Evolutionary conservation across 495 filamentous ascomycete species (phyloP).

Genomic region (Rostrohypoxylon terebratum): DNA sequence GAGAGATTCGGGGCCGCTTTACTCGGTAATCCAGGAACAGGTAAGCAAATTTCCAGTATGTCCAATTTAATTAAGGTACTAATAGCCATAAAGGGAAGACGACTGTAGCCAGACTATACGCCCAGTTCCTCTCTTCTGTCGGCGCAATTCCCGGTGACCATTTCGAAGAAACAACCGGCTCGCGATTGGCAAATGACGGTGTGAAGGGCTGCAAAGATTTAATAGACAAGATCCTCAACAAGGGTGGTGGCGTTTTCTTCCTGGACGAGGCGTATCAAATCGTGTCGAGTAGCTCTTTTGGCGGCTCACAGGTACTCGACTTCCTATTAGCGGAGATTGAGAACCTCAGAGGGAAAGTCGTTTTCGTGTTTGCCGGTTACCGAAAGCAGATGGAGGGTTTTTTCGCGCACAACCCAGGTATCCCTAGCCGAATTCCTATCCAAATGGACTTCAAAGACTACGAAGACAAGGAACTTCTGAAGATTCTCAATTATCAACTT

Average conservation of each 20-base stretch:
- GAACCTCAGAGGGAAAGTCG: constrained; percentile 77
- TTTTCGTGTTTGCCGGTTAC: constrained; percentile 84
- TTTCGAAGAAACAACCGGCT: constrained; percentile 77
- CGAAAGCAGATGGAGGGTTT: constrained; percentile 82
- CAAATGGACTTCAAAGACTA: constrained; percentile 77
- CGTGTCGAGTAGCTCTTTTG: constrained; percentile 63
- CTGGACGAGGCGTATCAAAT: constrained; percentile 86
- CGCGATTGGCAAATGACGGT: constrained; percentile 72
- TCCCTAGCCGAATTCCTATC: constrained; percentile 77
- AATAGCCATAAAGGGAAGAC: constrained; percentile 72
- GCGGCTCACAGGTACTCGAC: constrained; percentile 74
- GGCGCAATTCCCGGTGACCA: constrained; percentile 64
- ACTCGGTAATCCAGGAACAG: constrained; percentile 85
- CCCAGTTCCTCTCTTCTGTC: constrained; percentile 71
- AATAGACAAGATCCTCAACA: constrained; percentile 66
- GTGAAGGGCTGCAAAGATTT: constrained; percentile 66
- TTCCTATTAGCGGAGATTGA: constrained; percentile 81
- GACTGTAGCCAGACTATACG: constrained; percentile 82
- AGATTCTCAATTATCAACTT: constrained; percentile 70
- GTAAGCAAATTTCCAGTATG: constrained; percentile 50
- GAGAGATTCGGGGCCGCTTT: constrained; percentile 74
- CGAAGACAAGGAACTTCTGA: constrained; percentile 70
- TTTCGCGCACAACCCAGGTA: constrained; percentile 80
- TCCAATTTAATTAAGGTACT: constrained; percentile 10
- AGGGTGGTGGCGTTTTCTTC: constrained; percentile 77